Evolutionary conservation across 176 grass and related monocot species (phyloP).

Genomic region (Carex myosuroides): DNA sequence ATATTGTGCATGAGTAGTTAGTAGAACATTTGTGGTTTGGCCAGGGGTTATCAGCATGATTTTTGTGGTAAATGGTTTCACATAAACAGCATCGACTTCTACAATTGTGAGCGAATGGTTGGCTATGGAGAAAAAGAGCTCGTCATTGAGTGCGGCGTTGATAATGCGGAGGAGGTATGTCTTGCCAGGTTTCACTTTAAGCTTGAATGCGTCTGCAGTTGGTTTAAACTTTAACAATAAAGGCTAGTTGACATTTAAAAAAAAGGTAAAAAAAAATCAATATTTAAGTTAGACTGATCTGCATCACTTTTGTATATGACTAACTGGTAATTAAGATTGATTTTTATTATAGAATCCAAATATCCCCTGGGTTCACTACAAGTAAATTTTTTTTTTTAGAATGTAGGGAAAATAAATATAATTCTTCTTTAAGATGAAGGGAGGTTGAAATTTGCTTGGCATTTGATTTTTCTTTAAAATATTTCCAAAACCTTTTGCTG

Average conservation of each 20-base stretch:
- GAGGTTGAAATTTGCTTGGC: neutral
- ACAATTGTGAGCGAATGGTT: constrained; percentile 72
- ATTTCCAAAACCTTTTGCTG: constrained; percentile 23
- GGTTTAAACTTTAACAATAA: neutral
- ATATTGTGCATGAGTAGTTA: constrained; percentile 15
- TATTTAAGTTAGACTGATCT: neutral
- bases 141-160: constrained; percentile 75
- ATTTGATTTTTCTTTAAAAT: neutral
- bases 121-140: constrained; percentile 78
- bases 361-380: neutral
- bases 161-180: constrained; percentile 75
- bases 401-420: neutral
- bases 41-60: constrained; percentile 61
- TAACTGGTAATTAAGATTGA: neutral
- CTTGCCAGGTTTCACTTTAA: constrained; percentile 34
- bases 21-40: constrained; percentile 66
- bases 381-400: neutral
- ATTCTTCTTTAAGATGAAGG: neutral
- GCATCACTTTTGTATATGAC: neutral
- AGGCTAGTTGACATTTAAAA: neutral
- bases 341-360: neutral
- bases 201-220: constrained; percentile 44
- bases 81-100: constrained; percentile 61
- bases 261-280: neutral
- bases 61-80: constrained; percentile 44